Evolutionary conservation across 805 yeast genomes (phyloP), one percentile per base, ranked within the genome.

Genomic region (Millerozyma acaciae): DNA sequence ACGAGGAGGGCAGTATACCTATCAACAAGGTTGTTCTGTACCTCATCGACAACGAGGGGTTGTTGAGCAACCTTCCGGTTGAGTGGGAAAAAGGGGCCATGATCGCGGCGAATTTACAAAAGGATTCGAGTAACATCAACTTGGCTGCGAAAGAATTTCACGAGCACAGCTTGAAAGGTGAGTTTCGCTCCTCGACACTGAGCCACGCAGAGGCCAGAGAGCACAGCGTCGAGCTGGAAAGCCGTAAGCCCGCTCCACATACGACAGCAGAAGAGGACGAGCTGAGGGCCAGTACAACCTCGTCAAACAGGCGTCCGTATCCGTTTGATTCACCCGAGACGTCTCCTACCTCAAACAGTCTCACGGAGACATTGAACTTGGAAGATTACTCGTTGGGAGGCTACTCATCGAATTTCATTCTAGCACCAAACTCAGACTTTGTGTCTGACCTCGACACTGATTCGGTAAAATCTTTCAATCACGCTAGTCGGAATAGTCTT

Each of bases 11-110:
- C 6, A 37, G 43, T 3, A 49, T 63, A 7, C 65, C 75, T n/a
- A 68, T 75, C 23, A 75, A 75, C 43, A 62, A 65, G 37, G 69
- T 73, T 20, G 71, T 75, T 6, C 47, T 60, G 6, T 57, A 64
- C 38, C 48, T 75, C 30, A 59, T 72, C 21, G 53, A 55, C 25
- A 54, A 69, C 15, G 50, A 64, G 38, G 71, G 67, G 3, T 45
- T 66, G 19, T 51, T 65, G 21, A 62, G 57, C 26, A 60, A 55
- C 37, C 48, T 55, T 34, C 73, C 70, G 4, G 48, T 57, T 34
- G 74, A 65, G 38, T 68, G 74, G 74, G 73, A 68, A 33, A 53
- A 53, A 23, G 71, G 70, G 4, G 66, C 70, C 2, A 31, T 51
- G 18, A 61, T 67, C 16, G 73, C 73, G 20, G 69, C 72, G 4